phyloP scores from a whole-genome alignment of 345 rosid species.

The Melaleuca quinquenervia region DNA sequence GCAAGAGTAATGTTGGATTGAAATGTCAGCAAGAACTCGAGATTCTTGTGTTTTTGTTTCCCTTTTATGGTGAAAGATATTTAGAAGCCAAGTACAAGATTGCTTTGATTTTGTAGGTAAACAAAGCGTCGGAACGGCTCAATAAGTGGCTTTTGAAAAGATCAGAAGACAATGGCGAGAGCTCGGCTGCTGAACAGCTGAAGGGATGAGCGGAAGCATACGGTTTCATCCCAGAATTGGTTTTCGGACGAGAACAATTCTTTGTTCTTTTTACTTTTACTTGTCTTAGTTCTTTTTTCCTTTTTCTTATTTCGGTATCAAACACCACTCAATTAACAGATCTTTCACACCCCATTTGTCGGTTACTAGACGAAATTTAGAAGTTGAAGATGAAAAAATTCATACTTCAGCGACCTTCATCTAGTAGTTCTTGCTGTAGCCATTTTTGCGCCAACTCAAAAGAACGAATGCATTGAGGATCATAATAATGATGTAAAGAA shows the following conservation, averaged over 20 bases:
- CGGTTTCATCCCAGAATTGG: not conserved
- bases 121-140: slow-evolving; percentile 11
- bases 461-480: not conserved
- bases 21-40: not conserved
- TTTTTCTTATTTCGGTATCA: not conserved
- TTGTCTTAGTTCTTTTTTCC: not conserved
- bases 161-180: not conserved
- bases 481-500: not conserved
- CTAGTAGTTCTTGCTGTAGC: not conserved
- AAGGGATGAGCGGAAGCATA: not conserved
- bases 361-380: not conserved
- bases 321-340: not conserved
- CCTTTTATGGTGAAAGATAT: not conserved
- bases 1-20: not conserved
- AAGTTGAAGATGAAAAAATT: not conserved
- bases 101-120: slow-evolving; percentile 2
- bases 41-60: not conserved
- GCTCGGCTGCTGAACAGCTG: not conserved
- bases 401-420: not conserved
- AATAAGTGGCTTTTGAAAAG: slow-evolving; percentile 2
- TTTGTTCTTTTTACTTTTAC: not conserved
- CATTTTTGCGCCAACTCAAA: not conserved
- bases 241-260: not conserved
- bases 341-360: not conserved
- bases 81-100: not conserved